A percentile compares a stretch with the other conserved stretches of the same genome.
These are phyloP conservation scores for Colletotrichum higginsianum DNA, from an alignment of 2,329 filamentous ascomycete genomes.

Conservation along the genomic window DNA sequence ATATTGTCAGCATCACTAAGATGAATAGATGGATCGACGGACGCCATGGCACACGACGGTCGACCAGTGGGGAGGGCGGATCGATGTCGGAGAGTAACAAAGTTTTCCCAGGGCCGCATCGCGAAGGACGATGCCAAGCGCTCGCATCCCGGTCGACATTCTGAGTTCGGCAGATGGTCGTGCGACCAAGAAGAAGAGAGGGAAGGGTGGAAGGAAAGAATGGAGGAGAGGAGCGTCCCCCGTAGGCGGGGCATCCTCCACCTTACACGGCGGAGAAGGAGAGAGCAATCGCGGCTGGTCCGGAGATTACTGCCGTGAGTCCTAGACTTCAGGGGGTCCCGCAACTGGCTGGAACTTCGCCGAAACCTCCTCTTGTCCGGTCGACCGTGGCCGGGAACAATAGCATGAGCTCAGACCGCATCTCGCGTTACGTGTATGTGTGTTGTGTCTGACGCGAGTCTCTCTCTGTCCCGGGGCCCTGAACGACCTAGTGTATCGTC, in stretches of 20 bases:
- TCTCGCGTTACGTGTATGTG: no score
- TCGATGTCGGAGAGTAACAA: background rate
- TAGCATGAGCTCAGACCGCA: slow-evolving; percentile 8
- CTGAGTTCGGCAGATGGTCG: slow-evolving; percentile 7
- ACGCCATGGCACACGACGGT: background rate
- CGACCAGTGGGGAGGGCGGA: background rate
- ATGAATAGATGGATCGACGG: background rate
- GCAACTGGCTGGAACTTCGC: background rate
- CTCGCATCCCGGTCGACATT: slow-evolving; percentile 12
- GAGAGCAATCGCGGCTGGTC: slow-evolving; percentile 4
- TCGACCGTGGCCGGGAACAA: background rate
- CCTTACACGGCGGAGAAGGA: background rate
- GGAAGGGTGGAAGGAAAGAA: background rate
- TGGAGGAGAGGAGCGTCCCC: no score
- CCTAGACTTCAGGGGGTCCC: background rate
- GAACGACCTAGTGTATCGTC: slow-evolving; percentile 28
- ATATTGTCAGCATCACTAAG: slow-evolving; percentile 19
- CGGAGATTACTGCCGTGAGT: slow-evolving; percentile 23
- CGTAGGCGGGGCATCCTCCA: background rate
- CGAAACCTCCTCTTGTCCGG: slow-evolving; percentile 1
- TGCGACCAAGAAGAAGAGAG: background rate
- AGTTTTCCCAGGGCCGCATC: slow-evolving; percentile 6
- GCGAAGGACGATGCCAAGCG: background rate
- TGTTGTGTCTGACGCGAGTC: slow-evolving; percentile 10
- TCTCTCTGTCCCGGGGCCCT: slow-evolving; percentile 20